Evolutionary conservation across 257 asterid genomes (phyloP).

Genomic region (Nicotiana obtusifolia): DNA sequence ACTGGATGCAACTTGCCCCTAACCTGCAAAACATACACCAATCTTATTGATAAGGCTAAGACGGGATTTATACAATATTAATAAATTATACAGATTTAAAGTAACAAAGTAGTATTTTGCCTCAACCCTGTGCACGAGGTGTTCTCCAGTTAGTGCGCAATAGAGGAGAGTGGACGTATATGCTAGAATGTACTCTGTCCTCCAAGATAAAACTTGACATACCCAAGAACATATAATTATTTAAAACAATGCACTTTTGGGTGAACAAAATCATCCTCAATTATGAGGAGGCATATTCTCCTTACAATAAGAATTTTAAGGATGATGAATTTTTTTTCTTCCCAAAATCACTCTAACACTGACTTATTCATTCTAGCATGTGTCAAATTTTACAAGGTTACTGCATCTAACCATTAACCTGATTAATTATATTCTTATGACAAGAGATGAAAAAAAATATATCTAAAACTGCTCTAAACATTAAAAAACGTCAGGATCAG

Average conservation of each 20-base stretch:
- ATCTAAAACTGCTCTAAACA: not conserved
- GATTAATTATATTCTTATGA: not conserved
- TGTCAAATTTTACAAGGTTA: not conserved
- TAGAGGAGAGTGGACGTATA: not conserved
- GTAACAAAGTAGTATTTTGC: not conserved
- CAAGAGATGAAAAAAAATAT: not conserved
- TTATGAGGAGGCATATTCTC: not conserved
- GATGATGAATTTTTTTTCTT: not conserved
- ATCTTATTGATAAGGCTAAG: not conserved
- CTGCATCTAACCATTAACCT: not conserved
- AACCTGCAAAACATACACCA: slow-evolving; percentile 32
- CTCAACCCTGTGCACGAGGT: not conserved
- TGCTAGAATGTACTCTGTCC: not conserved
- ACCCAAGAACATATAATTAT: not conserved
- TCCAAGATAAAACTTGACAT: not conserved
- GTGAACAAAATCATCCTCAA: not conserved
- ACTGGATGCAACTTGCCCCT: slow-evolving; percentile 20
- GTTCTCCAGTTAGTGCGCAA: not conserved
- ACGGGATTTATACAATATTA: not conserved
- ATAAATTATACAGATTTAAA: not conserved
- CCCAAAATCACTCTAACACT: not conserved
- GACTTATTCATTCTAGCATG: not conserved
- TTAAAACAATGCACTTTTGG: not conserved
- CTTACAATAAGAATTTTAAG: not conserved
- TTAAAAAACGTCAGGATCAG: not conserved